Percentiles rank a stretch among this genome's conserved stretches.
These are phyloP conservation scores for Sporodiniella umbellata DNA, from an alignment of 371 early-diverging fungal genomes.

Conservation along the genomic window DNA sequence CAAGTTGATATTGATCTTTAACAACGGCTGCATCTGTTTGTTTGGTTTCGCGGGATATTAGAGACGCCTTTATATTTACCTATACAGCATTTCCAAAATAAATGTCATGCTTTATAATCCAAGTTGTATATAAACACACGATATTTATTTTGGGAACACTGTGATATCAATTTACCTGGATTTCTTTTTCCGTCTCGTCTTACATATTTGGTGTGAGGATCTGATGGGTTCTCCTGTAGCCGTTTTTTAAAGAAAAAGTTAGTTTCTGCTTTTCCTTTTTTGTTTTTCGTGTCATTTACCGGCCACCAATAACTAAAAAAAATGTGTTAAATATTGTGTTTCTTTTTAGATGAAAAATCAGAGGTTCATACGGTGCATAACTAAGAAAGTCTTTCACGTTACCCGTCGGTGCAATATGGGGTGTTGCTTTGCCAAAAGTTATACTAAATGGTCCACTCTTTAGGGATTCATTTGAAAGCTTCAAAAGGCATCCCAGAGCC, in stretches of 20 bases:
- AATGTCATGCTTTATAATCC: no score
- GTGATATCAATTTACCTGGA: conserved; percentile 22
- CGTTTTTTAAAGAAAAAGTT: background rate
- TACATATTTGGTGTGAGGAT: conserved; percentile 20
- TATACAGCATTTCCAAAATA: no score
- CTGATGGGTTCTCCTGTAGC: conserved; percentile 11
- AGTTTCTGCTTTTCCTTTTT: background rate
- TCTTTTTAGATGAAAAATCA: no score
- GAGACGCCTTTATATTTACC: no score
- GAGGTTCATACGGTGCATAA: conserved; percentile 51
- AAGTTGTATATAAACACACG: no score
- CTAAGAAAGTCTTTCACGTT: conserved; percentile 37
- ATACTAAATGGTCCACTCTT: conserved; percentile 38
- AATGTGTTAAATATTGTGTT: no score
- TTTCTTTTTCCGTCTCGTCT: conserved; percentile 40
- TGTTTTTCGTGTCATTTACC: conserved; percentile 14
- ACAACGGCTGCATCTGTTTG: conserved; percentile 22
- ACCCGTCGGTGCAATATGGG: conserved; percentile 34
- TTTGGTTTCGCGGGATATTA: background rate
- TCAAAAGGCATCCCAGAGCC: conserved; percentile 17
- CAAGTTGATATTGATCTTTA: conserved; percentile 36
- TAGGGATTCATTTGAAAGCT: conserved; percentile 28
- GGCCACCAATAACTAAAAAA: conserved; percentile 42
- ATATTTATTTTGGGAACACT: no score
- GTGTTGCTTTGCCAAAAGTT: conserved; percentile 17